Evolutionary conservation across 73 alveolate species (phyloP).

Genomic region (Paramecium sexaurelia): DNA sequence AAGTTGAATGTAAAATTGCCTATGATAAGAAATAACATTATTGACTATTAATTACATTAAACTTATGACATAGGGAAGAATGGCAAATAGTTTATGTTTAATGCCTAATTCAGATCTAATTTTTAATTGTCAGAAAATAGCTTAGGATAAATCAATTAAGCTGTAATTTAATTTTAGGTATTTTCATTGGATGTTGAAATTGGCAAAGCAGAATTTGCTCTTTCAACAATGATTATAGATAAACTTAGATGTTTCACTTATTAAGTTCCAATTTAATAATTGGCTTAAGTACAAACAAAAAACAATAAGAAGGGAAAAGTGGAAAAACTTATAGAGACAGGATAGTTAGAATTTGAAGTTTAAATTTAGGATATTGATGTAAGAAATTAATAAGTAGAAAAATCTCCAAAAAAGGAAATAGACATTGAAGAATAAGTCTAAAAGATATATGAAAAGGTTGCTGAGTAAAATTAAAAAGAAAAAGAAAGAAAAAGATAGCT

Average conservation of each 20-base stretch:
- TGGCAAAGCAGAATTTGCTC: neutral
- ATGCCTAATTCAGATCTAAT: constrained; percentile 32
- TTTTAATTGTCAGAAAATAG: neutral
- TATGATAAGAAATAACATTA: neutral
- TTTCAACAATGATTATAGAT: neutral
- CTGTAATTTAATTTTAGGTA: neutral
- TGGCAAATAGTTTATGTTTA: neutral
- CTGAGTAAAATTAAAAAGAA: neutral
- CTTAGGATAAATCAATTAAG: neutral
- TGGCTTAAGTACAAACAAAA: neutral
- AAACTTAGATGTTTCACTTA: neutral
- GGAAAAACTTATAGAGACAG: neutral
- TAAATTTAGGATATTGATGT: neutral
- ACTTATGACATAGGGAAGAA: neutral
- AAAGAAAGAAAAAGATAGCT: neutral
- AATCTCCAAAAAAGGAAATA: constrained; percentile 32
- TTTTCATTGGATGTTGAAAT: neutral
- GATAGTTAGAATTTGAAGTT: neutral
- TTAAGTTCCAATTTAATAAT: neutral
- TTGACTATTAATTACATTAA: constrained; percentile 8
- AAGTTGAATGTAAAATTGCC: neutral
- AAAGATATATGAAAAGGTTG: neutral
- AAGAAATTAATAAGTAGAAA: neutral
- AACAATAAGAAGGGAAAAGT: neutral
- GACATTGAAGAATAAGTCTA: constrained; percentile 31